Base-by-base conservation (phyloP, 1,284 basidiomycete genomes). In the Rhodotorula sp. region DNA sequence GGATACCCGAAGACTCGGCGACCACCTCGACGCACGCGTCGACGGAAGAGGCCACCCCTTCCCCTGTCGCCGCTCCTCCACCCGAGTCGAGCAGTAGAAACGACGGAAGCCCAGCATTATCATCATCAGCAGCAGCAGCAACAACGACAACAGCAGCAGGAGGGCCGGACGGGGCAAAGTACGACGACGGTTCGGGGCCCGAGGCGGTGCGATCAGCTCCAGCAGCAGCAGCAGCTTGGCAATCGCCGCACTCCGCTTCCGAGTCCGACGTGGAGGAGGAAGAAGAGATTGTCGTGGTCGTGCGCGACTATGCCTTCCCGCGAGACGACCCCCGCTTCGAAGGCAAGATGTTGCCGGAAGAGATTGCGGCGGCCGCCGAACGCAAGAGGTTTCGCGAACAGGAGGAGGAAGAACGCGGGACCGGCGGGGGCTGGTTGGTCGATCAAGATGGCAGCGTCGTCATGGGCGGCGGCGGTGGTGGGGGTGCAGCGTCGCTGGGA, bases 231-330 rank as follows among this genome's bases (percentile, higher is more conserved):
- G 48, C 37, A 42, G 37, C 37, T 10, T 14, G 37, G 37, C 12
- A 33, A 7, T 33, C 33, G 33, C 33, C 33, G 33, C 33, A 4
- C 33, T 33, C 33, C 8, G 33, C 33, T 17, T 12, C 15, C 46
- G 15, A 48, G 46, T 48, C 7, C 20, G 46, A 24, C 46, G 8
- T 18, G 12, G 24, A 24, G 29, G 17, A 26, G 1, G 22, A 37
- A 8, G 33, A 26, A 29, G 49, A 33, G 12, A 8, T 24, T 24
- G 44, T 45, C 51, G 30, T 71, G 30, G 15, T 55, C 14, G 51
- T 71, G 3, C 62, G 69, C 10, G 69, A 71, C 46, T 71, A 64
- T 30, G 69, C 69, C 14, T 71, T 59, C 55, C 49, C 62, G 20
- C 30, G 18, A 3, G 20, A 49, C 18, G 69, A 71, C 46, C 69